phyloP scores from a whole-genome alignment of 176 grass and related monocot species.

The Musa beccarii region DNA sequence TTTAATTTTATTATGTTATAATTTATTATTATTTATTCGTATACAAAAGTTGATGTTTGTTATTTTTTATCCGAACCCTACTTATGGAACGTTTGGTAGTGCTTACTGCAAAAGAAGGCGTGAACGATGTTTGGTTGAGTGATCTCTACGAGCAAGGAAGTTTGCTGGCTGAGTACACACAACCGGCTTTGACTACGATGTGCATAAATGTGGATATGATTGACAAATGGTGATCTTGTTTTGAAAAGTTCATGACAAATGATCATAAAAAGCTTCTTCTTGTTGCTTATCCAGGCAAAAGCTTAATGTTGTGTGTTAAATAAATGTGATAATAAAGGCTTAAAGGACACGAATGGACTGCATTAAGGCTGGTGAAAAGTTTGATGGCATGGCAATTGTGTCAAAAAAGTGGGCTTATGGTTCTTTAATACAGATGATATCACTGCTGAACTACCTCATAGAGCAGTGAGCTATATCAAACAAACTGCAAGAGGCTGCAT shows the following conservation, averaged over 20 bases:
- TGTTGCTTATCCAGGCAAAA: conserved; percentile 57
- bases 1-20: too few species aligned
- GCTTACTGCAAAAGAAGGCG: conserved; percentile 50
- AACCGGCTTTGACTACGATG: conserved; percentile 87
- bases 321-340: conserved; percentile 95
- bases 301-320: conserved; percentile 39
- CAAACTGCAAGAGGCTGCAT: conserved; percentile 61
- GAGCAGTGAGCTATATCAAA: conserved; percentile 57
- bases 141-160: conserved; percentile 73
- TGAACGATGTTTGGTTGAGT: conserved; percentile 47
- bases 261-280: conserved; percentile 61
- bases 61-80: conserved; percentile 23
- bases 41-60: too few species aligned
- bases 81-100: conserved; percentile 58
- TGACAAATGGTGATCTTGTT: conserved; percentile 65
- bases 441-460: conserved; percentile 41
- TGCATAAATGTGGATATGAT: conserved; percentile 58
- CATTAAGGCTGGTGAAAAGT: conserved; percentile 58
- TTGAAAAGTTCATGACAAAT: conserved; percentile 53
- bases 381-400: conserved; percentile 61
- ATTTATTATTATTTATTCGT: too few species aligned
- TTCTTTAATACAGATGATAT: conserved; percentile 73
- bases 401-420: conserved; percentile 70
- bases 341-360: conserved; percentile 57
- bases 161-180: conserved; percentile 68